phyloP scores from a whole-genome alignment of 2,329 filamentous ascomycete genomes.

The Aspergillus pseudoviridinutans region DNA sequence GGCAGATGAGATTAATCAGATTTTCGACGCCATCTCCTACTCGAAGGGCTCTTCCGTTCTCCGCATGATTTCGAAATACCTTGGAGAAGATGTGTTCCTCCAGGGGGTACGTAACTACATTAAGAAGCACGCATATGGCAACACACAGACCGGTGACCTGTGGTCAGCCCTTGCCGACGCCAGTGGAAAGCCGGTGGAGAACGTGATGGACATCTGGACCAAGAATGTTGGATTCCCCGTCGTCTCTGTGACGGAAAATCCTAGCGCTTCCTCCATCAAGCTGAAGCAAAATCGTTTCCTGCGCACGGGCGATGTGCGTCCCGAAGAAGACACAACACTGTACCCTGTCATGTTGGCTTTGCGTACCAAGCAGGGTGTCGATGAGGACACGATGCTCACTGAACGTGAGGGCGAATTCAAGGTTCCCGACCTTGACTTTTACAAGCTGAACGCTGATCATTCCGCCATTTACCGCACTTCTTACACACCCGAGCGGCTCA shows the following conservation, averaged over 20 bases:
- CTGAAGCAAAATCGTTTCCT: conserved; percentile 95
- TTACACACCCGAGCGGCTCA: conserved; percentile 76
- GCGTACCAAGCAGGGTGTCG: conserved; percentile 75
- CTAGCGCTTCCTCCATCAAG: conserved; percentile 67
- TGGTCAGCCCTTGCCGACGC: conserved; percentile 85
- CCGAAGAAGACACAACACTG: conserved; percentile 82
- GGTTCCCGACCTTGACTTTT: conserved; percentile 78
- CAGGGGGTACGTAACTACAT: conserved; percentile 87
- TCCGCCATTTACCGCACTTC: conserved; percentile 88
- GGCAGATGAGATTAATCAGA: conserved; percentile 95
- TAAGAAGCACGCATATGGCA: conserved; percentile 94
- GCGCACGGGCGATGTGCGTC: conserved; percentile 85
- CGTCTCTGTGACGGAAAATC: conserved; percentile 75
- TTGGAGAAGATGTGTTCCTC: conserved; percentile 89
- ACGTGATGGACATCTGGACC: conserved; percentile 94
- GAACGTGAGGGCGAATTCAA: conserved; percentile 74
- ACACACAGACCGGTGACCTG: conserved; percentile 85
- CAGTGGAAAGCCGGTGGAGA: conserved; percentile 84
- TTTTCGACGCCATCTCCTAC: conserved; percentile 97
- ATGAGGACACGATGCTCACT: conserved; percentile 69
- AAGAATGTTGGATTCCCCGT: conserved; percentile 95
- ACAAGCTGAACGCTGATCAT: conserved; percentile 94
- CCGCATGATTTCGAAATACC: conserved; percentile 93
- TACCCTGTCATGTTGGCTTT: conserved; percentile 89
- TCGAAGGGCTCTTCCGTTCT: conserved; percentile 94